Evolutionary conservation across 805 yeast species (phyloP).

Genomic region (Suhomyces sp.): DNA sequence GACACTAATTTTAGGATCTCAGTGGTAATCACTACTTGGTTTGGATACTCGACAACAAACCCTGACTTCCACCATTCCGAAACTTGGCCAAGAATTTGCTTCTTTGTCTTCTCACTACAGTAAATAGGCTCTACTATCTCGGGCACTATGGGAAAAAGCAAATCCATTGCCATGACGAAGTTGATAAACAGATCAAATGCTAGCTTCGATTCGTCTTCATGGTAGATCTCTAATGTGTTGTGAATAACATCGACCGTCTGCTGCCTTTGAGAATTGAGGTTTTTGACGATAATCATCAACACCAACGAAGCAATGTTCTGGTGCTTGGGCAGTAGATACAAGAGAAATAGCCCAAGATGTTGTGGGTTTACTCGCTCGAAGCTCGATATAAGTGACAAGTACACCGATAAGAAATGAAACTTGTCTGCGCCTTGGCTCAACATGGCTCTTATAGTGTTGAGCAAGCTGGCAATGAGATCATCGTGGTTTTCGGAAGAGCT

Average conservation of each 20-base stretch:
- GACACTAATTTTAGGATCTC: conserved; percentile 21
- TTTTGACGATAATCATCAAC: conserved; percentile 21
- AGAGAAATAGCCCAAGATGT: conserved; percentile 21
- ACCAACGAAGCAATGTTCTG: conserved; percentile 14
- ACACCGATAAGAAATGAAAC: conserved; percentile 15
- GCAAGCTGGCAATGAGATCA: conserved; percentile 4
- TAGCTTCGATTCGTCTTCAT: conserved; percentile 10
- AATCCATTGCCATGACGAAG: conserved; percentile 19
- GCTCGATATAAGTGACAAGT: conserved; percentile 18
- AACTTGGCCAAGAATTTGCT: conserved; percentile 10
- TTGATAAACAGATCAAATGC: conserved; percentile 16
- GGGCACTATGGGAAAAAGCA: conserved; percentile 29
- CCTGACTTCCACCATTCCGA: neutral
- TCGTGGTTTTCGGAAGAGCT: neutral
- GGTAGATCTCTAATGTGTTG: conserved; percentile 21
- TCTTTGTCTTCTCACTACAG: conserved; percentile 17
- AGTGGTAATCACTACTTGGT: conserved; percentile 4
- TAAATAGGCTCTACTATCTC: conserved; percentile 20
- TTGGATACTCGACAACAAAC: conserved; percentile 1
- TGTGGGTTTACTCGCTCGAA: conserved; percentile 16
- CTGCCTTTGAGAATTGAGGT: conserved; percentile 14
- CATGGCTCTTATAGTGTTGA: conserved; percentile 7
- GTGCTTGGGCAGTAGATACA: conserved; percentile 15
- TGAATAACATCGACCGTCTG: conserved; percentile 16
- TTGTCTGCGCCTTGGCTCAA: neutral